These are phyloP conservation scores for Sclerotiophoma versabilis DNA, from an alignment of 2,329 filamentous ascomycete species.

Conservation along the genomic window DNA sequence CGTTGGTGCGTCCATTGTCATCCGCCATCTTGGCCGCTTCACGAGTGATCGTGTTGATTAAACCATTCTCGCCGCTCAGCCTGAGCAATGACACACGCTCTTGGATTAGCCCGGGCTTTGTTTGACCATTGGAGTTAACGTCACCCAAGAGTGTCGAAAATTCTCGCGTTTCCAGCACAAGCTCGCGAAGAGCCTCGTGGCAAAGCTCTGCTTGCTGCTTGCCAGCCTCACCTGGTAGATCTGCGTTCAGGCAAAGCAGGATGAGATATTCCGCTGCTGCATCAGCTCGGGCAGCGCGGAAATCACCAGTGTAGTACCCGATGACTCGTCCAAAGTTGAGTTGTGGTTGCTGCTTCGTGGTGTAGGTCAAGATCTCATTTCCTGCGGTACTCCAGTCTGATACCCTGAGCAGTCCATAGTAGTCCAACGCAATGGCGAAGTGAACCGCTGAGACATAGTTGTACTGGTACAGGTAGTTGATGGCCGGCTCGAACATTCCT, in stretches of 20 bases:
- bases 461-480: constrained; percentile 90
- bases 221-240: constrained; percentile 76
- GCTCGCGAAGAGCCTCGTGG: constrained; percentile 89
- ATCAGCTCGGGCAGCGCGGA: constrained; percentile 86
- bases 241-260: constrained; percentile 89
- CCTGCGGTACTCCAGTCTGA: constrained; percentile 74
- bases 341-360: constrained; percentile 74
- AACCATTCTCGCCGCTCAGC: constrained; percentile 79
- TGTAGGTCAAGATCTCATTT: constrained; percentile 72
- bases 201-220: constrained; percentile 81
- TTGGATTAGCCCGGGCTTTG: constrained; percentile 87
- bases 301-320: constrained; percentile 94
- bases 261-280: constrained; percentile 93
- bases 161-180: constrained; percentile 95
- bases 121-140: constrained; percentile 82
- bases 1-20: constrained; percentile 90
- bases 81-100: constrained; percentile 82
- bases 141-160: constrained; percentile 95
- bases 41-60: constrained; percentile 89
- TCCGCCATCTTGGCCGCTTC: constrained; percentile 93
- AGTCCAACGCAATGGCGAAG: constrained; percentile 88
- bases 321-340: constrained; percentile 95
- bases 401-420: constrained; percentile 71
- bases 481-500: constrained; percentile 92
- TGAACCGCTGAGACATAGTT: constrained; percentile 94